Evolutionary conservation across 1,139 yeast genomes (phyloP).

Genomic region (Candida sp.): DNA sequence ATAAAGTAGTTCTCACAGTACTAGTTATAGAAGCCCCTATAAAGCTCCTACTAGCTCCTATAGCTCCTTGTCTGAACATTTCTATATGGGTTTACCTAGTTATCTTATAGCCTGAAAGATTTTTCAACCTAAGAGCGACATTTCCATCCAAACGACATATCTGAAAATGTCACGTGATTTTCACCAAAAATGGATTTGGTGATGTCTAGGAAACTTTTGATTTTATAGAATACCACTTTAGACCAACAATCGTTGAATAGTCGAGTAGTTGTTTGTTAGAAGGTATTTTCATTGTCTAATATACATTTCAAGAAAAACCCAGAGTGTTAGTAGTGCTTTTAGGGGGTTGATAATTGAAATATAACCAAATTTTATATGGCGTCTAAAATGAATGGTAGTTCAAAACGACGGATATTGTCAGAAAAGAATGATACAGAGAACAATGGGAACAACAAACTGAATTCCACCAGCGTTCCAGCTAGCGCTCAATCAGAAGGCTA

Average conservation of each 20-base stretch:
- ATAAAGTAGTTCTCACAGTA: not conserved
- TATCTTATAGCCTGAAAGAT: not conserved
- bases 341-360: too few species aligned
- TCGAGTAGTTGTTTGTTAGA: too few species aligned
- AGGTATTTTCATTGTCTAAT: too few species aligned
- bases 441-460: not conserved
- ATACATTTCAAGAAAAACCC: too few species aligned
- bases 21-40: not conserved
- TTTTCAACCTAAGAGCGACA: not conserved
- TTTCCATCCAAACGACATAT: too few species aligned
- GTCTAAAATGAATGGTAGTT: not conserved
- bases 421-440: not conserved
- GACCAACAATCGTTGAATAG: too few species aligned
- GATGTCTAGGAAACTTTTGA: too few species aligned
- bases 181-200: too few species aligned
- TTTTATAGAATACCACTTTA: too few species aligned
- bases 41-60: not conserved
- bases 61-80: not conserved
- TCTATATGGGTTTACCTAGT: not conserved
- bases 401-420: not conserved
- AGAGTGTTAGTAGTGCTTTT: too few species aligned
- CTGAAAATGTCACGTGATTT: too few species aligned
- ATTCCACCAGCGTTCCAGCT: not conserved
- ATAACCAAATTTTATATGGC: too few species aligned
- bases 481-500: not conserved